phyloP scores from a whole-genome alignment of 2,329 filamentous ascomycete species.

The Xylaria sp. region DNA sequence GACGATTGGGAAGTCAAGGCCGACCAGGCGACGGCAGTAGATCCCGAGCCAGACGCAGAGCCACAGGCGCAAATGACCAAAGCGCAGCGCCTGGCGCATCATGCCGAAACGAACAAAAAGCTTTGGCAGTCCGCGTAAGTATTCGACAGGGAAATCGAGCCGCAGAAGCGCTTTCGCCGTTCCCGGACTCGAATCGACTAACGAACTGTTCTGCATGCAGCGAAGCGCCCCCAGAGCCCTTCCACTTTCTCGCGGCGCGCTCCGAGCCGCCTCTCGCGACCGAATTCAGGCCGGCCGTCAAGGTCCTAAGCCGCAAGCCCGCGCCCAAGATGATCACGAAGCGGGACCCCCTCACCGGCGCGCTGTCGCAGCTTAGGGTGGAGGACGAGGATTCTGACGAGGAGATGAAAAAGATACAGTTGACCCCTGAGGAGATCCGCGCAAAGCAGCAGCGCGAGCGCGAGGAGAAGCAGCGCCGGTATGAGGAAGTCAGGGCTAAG shows the following conservation, averaged over 20 bases:
- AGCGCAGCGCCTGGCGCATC: conserved; percentile 80
- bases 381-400: conserved; percentile 73
- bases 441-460: conserved; percentile 80
- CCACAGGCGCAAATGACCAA: conserved; percentile 66
- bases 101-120: conserved; percentile 84
- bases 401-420: conserved; percentile 68
- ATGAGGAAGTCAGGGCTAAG: conserved; percentile 87
- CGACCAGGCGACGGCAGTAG: conserved; percentile 62
- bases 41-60: conserved; percentile 50
- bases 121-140: conserved; percentile 89
- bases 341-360: conserved; percentile 62
- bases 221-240: conserved; percentile 74
- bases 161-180: background rate
- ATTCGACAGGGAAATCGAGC: conserved; percentile 8
- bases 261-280: conserved; percentile 67
- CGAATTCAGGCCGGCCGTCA: conserved; percentile 83
- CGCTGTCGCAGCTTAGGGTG: conserved; percentile 57
- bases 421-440: conserved; percentile 79
- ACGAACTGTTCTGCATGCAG: conserved; percentile 54
- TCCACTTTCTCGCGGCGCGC: conserved; percentile 73
- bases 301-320: conserved; percentile 85
- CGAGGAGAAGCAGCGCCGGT: conserved; percentile 90
- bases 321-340: conserved; percentile 66
- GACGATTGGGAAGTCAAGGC: conserved; percentile 88
- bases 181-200: background rate